These are phyloP conservation scores for Posidonia oceanica DNA, from an alignment of 116 monocot genomes.

Conservation along the genomic window DNA sequence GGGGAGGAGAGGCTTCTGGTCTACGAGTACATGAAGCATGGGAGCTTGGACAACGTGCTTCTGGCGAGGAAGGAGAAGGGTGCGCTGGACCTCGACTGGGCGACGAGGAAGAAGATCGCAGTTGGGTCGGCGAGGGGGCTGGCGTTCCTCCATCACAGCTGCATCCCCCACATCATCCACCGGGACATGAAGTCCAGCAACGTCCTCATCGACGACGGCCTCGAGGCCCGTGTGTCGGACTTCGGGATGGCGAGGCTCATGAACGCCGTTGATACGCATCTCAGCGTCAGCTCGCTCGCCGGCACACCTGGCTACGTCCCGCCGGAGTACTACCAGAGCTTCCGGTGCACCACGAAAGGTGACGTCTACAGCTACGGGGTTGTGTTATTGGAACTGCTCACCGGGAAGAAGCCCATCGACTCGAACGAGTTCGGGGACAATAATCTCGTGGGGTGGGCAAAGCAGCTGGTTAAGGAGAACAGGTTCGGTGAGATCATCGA, in stretches of 20 bases:
- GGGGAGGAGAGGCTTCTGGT: conserved; percentile 81
- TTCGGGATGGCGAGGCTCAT: conserved; percentile 91
- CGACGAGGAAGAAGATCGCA: conserved; percentile 73
- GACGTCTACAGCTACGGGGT: conserved; percentile 94
- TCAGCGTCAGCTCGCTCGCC: conserved; percentile 79
- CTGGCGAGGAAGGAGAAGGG: conserved; percentile 23
- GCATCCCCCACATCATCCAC: conserved; percentile 96
- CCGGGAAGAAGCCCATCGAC: conserved; percentile 74
- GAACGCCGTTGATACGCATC: conserved; percentile 73
- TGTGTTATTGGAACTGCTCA: conserved; percentile 68
- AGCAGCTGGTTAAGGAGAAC: conserved; percentile 62
- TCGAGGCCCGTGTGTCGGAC: conserved; percentile 74
- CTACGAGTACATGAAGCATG: conserved; percentile 89
- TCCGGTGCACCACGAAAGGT: conserved; percentile 83
- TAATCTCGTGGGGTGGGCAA: conserved; percentile 86
- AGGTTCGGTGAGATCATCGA: conserved; percentile 59
- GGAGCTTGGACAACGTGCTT: conserved; percentile 70
- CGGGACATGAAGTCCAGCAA: conserved; percentile 99
- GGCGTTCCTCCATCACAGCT: conserved; percentile 90
- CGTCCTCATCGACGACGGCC: conserved; percentile 58
- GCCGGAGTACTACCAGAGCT: conserved; percentile 96
- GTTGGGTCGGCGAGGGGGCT: conserved; percentile 74
- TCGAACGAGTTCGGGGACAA: conserved; percentile 70
- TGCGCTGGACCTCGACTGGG: conserved; percentile 38
- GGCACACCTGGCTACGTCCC: conserved; percentile 96